phyloP scores from a whole-genome alignment of 1,139 yeast genomes.

The Taphrina deformans region DNA sequence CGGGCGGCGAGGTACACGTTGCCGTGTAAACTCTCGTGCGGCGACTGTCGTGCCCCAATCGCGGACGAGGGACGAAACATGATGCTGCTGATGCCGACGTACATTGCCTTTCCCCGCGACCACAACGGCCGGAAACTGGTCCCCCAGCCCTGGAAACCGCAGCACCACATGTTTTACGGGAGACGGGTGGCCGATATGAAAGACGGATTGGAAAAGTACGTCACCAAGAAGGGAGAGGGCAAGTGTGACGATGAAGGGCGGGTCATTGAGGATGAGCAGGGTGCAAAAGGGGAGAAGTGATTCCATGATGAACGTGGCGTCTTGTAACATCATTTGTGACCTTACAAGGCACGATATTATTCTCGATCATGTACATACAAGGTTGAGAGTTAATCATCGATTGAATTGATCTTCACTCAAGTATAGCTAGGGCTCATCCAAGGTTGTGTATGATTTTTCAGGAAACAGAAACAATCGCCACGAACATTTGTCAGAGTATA shows the following conservation, averaged over 20 bases:
- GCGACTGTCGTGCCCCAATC: constrained; percentile 15
- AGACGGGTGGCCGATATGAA: constrained; percentile 23
- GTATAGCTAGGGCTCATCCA: too few relatives aligned
- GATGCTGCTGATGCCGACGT: constrained; percentile 31
- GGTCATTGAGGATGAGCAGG: background rate
- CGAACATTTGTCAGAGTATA: too few relatives aligned
- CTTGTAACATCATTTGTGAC: too few relatives aligned
- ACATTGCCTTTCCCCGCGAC: constrained; percentile 18
- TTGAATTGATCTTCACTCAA: too few relatives aligned
- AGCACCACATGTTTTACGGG: constrained; percentile 29
- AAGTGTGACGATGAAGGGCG: constrained; percentile 15
- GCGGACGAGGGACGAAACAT: constrained; percentile 33
- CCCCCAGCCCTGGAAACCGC: constrained; percentile 12
- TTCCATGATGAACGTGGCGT: too few relatives aligned
- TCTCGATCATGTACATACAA: too few relatives aligned
- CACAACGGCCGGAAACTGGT: constrained; percentile 3
- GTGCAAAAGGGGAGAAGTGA: background rate
- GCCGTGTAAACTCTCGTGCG: constrained; percentile 28
- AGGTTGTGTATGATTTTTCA: too few relatives aligned
- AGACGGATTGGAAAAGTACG: constrained; percentile 23
- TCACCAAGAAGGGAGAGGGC: constrained; percentile 25
- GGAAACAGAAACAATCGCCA: too few relatives aligned
- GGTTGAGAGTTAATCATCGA: too few relatives aligned
- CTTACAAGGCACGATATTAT: too few relatives aligned
- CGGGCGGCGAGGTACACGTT: background rate